Evolutionary conservation across 2,329 filamentous ascomycete genomes (phyloP), one percentile per base, ranked within the genome.

Genomic region (Coniochaeta sp.): DNA sequence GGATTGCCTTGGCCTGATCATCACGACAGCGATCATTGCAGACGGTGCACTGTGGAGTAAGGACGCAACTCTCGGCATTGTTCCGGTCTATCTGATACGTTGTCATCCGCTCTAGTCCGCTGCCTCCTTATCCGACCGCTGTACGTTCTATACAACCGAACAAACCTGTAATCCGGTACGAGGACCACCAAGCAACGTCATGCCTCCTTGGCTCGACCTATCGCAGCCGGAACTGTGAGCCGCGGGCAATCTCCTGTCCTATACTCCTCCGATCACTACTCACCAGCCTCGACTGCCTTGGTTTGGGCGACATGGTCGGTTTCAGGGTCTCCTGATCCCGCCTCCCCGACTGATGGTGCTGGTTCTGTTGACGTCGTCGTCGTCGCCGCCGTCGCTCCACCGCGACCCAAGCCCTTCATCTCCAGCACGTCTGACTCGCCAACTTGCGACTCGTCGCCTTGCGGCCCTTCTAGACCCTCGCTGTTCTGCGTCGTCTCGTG

Each of bases 371-470:
- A 16, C 26, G 14, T 57, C 44, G 47, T 40, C 40, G 28, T 38
- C 22, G 38, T 40, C 54, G 28, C 2, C 12, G 11, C 47, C 54
- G 28, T 7, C 12, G 11, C 47, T 54, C 59, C 3, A 22, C 16
- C 26, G 22, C 67, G 66, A 38, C 71, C 68, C 44, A 67, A 50
- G 3, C 68, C 62, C 68, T 79, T 81, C 76, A 79, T 81, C 64
- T 83, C 79, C n/a, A 80, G 69, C 34, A 70, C 70, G 50, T 80
- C 79, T 33, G 65, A 70, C 28, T 59, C 47, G 16, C 16, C 47
- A 24, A n/a, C 52, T 56, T 56, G 28, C 28, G 28, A 22, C 52
- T 56, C 33, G 24, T 56, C 33, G 24, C 52, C 52, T 28, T 56
- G 47, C 50, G 26, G n/a, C 9, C 26, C 31, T 14, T 38, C 31